Evolutionary conservation across 2,329 filamentous ascomycete species (phyloP).

Genomic region (Diaporthe eres): DNA sequence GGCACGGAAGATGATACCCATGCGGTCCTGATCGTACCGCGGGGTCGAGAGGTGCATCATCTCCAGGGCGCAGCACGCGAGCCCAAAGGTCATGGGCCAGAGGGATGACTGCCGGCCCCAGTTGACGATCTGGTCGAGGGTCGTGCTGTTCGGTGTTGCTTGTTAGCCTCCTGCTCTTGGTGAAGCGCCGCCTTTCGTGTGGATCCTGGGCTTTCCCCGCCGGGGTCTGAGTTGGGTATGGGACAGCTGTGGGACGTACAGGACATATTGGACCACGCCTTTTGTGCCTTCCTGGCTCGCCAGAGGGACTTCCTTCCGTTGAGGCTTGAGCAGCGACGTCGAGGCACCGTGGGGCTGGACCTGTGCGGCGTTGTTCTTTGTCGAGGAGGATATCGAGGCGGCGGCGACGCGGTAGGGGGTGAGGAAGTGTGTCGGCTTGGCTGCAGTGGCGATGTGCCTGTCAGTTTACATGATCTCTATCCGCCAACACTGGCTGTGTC

Average conservation of each 20-base stretch:
- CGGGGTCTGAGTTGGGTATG: neutral
- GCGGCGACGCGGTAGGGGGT: constrained; percentile 74
- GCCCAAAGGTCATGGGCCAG: constrained; percentile 91
- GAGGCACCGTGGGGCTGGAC: constrained; percentile 62
- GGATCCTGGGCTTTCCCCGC: neutral
- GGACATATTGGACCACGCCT: constrained; percentile 85
- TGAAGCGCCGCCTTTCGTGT: neutral
- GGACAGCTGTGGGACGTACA: constrained; percentile 71
- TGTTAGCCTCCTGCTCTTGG: neutral
- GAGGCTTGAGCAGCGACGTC: constrained; percentile 65
- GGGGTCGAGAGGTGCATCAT: constrained; percentile 95
- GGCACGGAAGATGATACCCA: constrained; percentile 84
- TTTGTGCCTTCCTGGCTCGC: constrained; percentile 85
- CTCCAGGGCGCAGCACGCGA: constrained; percentile 90
- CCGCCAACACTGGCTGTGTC: neutral
- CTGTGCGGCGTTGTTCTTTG: constrained; percentile 71
- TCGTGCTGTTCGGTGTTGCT: constrained; percentile 68
- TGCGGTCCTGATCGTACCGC: constrained; percentile 89
- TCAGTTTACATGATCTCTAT: neutral
- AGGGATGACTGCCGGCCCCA: constrained; percentile 88
- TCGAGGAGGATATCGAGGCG: constrained; percentile 76
- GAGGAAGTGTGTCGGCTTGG: constrained; percentile 75
- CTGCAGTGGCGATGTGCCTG: constrained; percentile 58
- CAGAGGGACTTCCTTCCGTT: constrained; percentile 80
- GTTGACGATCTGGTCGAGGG: constrained; percentile 84